Conservation (phyloP, 202 grass and related monocot species). For the Digitaria exilis region DNA sequence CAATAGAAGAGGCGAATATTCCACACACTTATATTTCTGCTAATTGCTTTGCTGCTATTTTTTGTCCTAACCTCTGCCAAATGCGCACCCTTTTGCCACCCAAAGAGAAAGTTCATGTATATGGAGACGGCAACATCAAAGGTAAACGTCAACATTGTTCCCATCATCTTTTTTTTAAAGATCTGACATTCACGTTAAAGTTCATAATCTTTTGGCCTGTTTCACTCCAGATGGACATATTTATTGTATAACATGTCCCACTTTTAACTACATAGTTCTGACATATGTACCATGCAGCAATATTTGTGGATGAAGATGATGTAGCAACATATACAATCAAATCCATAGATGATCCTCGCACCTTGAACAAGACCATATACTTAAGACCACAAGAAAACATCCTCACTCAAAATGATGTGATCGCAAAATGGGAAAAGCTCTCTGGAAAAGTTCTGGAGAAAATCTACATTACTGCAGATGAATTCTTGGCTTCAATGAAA, state of each 20-base stretch:
- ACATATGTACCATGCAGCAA: slow-evolving; percentile 2
- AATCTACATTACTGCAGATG: slow-evolving; percentile 24
- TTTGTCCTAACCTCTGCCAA: no score
- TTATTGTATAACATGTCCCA: neutral
- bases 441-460: slow-evolving; percentile 50
- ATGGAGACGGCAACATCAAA: slow-evolving; percentile 61
- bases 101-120: slow-evolving; percentile 46
- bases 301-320: slow-evolving; percentile 54
- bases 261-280: neutral
- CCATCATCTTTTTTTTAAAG: no score
- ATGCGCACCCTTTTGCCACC: no score
- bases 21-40: no score
- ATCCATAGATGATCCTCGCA: slow-evolving; percentile 42
- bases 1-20: no score
- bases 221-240: neutral
- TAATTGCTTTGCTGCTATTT: no score
- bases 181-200: no score
- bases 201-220: no score
- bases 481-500: slow-evolving; percentile 55
- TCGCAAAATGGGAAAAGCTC: slow-evolving; percentile 55
- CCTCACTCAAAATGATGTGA: no score
- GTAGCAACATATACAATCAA: slow-evolving; percentile 56
- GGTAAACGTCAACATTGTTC: no score
- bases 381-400: no score
- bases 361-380: no score